A percentile compares a stretch with the other conserved stretches of the same genome.
These are phyloP conservation scores for Kodamaea nitidulidarum DNA, from an alignment of 805 yeast genomes.

Conservation along the genomic window DNA sequence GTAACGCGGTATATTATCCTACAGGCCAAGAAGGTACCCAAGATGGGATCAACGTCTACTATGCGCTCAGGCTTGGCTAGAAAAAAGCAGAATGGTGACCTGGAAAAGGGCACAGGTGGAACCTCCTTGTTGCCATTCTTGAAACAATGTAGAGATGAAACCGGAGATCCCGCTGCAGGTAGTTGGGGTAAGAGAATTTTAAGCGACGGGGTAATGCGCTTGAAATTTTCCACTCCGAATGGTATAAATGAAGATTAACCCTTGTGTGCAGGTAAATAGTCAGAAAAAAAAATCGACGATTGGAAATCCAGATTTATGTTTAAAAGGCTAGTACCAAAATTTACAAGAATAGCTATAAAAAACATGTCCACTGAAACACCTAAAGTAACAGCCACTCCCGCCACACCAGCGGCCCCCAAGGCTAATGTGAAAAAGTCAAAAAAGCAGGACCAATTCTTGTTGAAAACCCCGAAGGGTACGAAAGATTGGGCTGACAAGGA, in stretches of 20 bases:
- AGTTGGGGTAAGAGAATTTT: constrained; percentile 80
- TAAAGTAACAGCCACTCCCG: constrained; percentile 9
- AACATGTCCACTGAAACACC: constrained; percentile 16
- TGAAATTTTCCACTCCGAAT: constrained; percentile 37
- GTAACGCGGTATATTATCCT: constrained; percentile 82
- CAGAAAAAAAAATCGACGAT: constrained; percentile 1
- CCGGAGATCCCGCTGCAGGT: constrained; percentile 91
- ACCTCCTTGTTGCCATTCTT: constrained; percentile 86
- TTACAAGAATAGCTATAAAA: constrained; percentile 8
- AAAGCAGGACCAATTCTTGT: constrained; percentile 57
- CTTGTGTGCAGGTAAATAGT: constrained; percentile 4
- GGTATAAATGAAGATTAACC: constrained; percentile 39
- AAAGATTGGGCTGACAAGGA: constrained; percentile 99
- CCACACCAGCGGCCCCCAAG: constrained; percentile 14
- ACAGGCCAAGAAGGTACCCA: constrained; percentile 60
- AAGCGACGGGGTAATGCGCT: constrained; percentile 49
- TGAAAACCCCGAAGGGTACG: constrained; percentile 95
- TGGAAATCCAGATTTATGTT: constrained; percentile 6
- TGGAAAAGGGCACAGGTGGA: constrained; percentile 87
- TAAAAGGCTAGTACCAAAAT: constrained; percentile 7
- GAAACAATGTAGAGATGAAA: constrained; percentile 94
- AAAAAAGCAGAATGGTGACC: constrained; percentile 37
- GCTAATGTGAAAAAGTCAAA: constrained; percentile 30
- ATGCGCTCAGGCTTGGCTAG: constrained; percentile 65
- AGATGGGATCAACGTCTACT: constrained; percentile 54